phyloP scores from a whole-genome alignment of 805 yeast genomes.

The Yarrowia deformans region DNA sequence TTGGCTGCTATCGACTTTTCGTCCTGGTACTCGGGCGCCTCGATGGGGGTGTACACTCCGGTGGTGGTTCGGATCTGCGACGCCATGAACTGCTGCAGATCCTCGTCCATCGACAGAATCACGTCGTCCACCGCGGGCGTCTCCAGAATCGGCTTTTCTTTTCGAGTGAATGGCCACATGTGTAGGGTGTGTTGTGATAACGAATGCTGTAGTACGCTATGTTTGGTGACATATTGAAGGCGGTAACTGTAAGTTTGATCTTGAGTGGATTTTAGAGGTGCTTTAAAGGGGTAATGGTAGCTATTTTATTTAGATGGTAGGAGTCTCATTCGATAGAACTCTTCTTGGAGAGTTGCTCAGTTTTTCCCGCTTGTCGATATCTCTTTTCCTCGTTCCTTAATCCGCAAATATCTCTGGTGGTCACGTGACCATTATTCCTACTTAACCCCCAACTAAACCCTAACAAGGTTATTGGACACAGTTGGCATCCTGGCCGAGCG shows the following conservation, averaged over 20 bases:
- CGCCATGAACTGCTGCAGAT: constrained; percentile 23
- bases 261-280: too few relatives aligned
- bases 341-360: too few relatives aligned
- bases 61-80: constrained; percentile 9
- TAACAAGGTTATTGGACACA: not conserved
- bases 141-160: constrained; percentile 6
- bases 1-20: constrained; percentile 30
- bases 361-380: too few relatives aligned
- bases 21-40: constrained; percentile 24
- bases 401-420: too few relatives aligned
- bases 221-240: too few relatives aligned
- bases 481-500: constrained; percentile 33
- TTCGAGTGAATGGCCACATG: constrained; percentile 9
- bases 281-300: too few relatives aligned
- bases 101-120: constrained; percentile 22
- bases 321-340: too few relatives aligned
- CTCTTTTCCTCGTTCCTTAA: too few relatives aligned
- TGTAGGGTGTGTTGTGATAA: not conserved
- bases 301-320: too few relatives aligned
- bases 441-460: not conserved
- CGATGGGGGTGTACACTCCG: constrained; percentile 12
- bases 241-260: too few relatives aligned
- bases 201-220: too few relatives aligned
- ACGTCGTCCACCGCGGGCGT: constrained; percentile 10
- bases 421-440: not conserved